These are phyloP conservation scores for Stephanodiscus minutulus DNA, from an alignment of 108 stramenopile species.

Conservation along the genomic window DNA sequence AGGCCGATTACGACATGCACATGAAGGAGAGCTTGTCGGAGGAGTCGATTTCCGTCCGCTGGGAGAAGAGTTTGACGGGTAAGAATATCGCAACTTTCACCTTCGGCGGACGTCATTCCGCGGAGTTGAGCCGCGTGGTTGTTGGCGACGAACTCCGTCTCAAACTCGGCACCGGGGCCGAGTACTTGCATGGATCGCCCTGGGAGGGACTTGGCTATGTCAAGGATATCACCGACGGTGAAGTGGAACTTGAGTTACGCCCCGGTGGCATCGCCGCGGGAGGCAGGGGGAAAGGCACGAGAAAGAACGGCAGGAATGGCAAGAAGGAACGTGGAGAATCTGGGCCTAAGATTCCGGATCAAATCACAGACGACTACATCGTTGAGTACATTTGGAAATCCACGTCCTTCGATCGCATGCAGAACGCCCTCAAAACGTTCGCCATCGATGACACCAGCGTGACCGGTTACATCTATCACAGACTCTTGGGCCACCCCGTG, in stretches of 20 bases:
- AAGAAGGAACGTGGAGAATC: slow-evolving; percentile 17
- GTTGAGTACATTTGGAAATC: slow-evolving; percentile 98
- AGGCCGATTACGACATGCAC: slow-evolving; percentile 97
- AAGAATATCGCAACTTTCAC: slow-evolving; percentile 86
- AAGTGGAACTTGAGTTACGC: slow-evolving; percentile 87
- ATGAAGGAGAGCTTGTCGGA: slow-evolving; percentile 92
- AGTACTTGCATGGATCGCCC: slow-evolving; percentile 77
- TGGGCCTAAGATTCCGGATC: slow-evolving; percentile 62
- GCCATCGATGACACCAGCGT: slow-evolving; percentile 97
- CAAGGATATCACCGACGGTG: slow-evolving; percentile 88
- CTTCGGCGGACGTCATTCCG: slow-evolving; percentile 71
- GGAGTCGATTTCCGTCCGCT: slow-evolving; percentile 85
- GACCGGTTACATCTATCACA: slow-evolving; percentile 97
- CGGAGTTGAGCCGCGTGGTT: slow-evolving; percentile 81
- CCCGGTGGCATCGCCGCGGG: slow-evolving; percentile 46
- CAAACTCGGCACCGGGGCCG: slow-evolving; percentile 78
- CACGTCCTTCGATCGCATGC: slow-evolving; percentile 98
- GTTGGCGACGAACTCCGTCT: slow-evolving; percentile 95
- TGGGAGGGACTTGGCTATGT: slow-evolving; percentile 95
- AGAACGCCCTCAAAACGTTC: slow-evolving; percentile 96
- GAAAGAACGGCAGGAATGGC: slow-evolving; percentile 21
- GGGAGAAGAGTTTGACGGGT: slow-evolving; percentile 92
- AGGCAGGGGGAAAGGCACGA: slow-evolving; percentile 18
- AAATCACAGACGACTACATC: slow-evolving; percentile 88
- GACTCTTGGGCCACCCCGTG: slow-evolving; percentile 94